Evolutionary conservation across 2,329 filamentous ascomycete species (phyloP).

Genomic region (Epichloe glyceriae): DNA sequence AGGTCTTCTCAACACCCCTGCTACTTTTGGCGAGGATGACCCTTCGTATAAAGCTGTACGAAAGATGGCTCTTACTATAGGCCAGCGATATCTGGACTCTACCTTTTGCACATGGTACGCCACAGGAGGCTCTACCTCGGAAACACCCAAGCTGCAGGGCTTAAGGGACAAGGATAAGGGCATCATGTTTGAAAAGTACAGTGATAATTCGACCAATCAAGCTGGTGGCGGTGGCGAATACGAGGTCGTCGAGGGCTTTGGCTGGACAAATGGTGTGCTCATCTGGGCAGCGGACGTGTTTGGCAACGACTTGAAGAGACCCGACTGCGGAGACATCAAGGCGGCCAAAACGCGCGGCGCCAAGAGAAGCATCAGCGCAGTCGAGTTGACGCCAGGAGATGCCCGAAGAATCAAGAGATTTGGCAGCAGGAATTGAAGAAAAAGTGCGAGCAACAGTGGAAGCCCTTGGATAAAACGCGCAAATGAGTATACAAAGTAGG

Average conservation of each 20-base stretch:
- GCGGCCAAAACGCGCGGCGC: conserved; percentile 22
- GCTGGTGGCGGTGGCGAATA: conserved; percentile 56
- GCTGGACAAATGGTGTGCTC: conserved; percentile 57
- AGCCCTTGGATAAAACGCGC: not conserved
- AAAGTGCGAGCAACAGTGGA: not conserved
- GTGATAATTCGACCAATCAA: conserved; percentile 44
- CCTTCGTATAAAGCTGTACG: conserved; percentile 41
- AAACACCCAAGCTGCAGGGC: conserved; percentile 36
- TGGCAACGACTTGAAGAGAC: conserved; percentile 37
- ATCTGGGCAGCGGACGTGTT: conserved; percentile 55
- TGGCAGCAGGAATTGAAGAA: conserved; percentile 10
- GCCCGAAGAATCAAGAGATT: conserved; percentile 36
- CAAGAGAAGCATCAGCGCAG: conserved; percentile 24
- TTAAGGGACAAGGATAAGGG: conserved; percentile 31
- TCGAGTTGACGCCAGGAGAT: conserved; percentile 34
- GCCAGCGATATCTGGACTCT: conserved; percentile 53
- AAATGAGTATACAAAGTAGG: not conserved
- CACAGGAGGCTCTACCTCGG: conserved; percentile 47
- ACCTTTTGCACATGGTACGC: conserved; percentile 59
- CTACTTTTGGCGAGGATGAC: conserved; percentile 40
- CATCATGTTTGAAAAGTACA: conserved; percentile 61
- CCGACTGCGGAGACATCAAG: conserved; percentile 40
- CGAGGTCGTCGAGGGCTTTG: conserved; percentile 56
- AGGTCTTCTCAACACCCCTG: conserved; percentile 45
- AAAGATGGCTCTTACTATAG: conserved; percentile 42